phyloP scores from a whole-genome alignment of 768 basidiomycete genomes.

The Boletus patriciae region DNA sequence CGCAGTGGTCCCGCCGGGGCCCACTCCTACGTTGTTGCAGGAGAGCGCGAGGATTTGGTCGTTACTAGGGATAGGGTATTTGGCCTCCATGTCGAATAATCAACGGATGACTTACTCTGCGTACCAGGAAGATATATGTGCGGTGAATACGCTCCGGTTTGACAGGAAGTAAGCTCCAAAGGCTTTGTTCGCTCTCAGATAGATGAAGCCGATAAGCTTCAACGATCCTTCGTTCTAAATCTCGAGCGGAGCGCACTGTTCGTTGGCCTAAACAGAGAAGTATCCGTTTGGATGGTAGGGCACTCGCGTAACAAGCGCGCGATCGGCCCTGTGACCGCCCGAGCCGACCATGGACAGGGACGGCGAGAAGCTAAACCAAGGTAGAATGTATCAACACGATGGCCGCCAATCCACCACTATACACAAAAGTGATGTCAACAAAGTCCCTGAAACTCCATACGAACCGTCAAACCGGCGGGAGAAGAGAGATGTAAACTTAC shows the following conservation, averaged over 20 bases:
- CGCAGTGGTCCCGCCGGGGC: conserved; percentile 76
- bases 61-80: conserved; percentile 34
- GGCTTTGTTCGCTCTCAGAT: conserved; percentile 20
- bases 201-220: conserved; percentile 28
- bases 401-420: conserved; percentile 20
- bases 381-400: conserved; percentile 23
- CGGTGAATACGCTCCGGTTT: conserved; percentile 13
- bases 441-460: conserved; percentile 23
- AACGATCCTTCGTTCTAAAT: conserved; percentile 21
- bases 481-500: conserved; percentile 20
- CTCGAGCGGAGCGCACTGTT: conserved; percentile 12
- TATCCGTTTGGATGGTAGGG: conserved; percentile 13
- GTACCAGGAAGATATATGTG: conserved; percentile 26
- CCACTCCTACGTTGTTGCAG: conserved; percentile 73
- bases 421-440: conserved; percentile 21
- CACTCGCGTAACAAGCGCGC: conserved; percentile 22
- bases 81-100: conserved; percentile 31
- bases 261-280: conserved; percentile 13
- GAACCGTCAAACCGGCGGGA: conserved; percentile 25
- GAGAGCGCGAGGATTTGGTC: conserved; percentile 60
- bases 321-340: conserved; percentile 13
- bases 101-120: conserved; percentile 20
- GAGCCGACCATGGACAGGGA: conserved; percentile 15
- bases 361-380: conserved; percentile 21
- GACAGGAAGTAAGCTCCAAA: conserved; percentile 17